Percentiles rank a stretch among this genome's conserved stretches.
Evolutionary conservation across 1,139 yeast species (phyloP).

Genomic region (Suhomyces terraborum): DNA sequence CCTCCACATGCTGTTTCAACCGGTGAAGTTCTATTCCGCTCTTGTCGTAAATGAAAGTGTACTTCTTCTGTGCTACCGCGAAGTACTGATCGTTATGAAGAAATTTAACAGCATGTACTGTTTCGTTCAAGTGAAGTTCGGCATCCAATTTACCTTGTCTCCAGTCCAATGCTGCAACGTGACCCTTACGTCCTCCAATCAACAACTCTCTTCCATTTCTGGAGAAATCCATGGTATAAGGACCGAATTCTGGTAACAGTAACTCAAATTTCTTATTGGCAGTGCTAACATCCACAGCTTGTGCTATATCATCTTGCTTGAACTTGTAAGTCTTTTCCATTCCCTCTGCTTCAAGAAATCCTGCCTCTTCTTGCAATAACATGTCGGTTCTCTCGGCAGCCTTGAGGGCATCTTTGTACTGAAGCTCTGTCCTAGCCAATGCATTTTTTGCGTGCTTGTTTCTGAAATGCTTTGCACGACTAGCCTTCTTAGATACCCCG

Average conservation of each 20-base stretch:
- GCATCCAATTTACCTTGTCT: conserved; percentile 78
- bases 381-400: conserved; percentile 88
- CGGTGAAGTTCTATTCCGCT: conserved; percentile 92
- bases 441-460: conserved; percentile 69
- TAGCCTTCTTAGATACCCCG: conserved; percentile 20
- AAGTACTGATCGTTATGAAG: conserved; percentile 90
- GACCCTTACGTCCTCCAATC: conserved; percentile 89
- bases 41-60: conserved; percentile 88
- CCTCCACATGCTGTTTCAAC: conserved; percentile 85
- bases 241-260: conserved; percentile 77
- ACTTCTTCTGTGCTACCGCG: conserved; percentile 96
- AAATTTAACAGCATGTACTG: conserved; percentile 86
- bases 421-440: conserved; percentile 65
- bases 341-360: conserved; percentile 87
- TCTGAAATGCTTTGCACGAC: conserved; percentile 28
- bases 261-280: conserved; percentile 75
- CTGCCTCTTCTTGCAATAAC: conserved; percentile 79
- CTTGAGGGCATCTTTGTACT: conserved; percentile 73
- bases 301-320: conserved; percentile 74
- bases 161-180: conserved; percentile 96
- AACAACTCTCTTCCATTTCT: conserved; percentile 85
- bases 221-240: conserved; percentile 78
- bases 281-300: conserved; percentile 79
- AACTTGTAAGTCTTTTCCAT: conserved; percentile 91
- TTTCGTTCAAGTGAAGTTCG: conserved; percentile 84